These are phyloP conservation scores for Monosporozyma aquatica DNA, from an alignment of 805 yeast species.

Conservation along the genomic window DNA sequence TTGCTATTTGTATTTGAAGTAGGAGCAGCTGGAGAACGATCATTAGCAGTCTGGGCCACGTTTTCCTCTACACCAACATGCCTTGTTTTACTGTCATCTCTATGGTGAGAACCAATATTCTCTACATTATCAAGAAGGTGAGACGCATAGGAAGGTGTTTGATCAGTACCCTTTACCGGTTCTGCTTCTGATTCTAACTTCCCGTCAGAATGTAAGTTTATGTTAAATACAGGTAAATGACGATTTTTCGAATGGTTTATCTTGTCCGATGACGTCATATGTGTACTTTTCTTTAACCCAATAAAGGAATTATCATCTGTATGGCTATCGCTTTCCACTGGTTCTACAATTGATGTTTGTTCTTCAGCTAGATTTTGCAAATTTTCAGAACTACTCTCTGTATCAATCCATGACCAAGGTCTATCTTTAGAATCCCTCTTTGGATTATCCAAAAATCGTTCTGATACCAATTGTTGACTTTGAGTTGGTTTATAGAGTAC, in stretches of 20 bases:
- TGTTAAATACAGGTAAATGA: slow-evolving; percentile 22
- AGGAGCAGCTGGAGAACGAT: no score
- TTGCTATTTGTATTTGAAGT: background rate
- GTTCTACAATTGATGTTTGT: background rate
- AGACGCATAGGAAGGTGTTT: background rate
- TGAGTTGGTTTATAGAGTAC: slow-evolving; percentile 9
- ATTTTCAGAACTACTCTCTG: slow-evolving; percentile 2
- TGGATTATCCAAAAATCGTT: slow-evolving; percentile 3
- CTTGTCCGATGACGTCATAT: slow-evolving; percentile 6
- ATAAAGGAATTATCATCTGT: no score
- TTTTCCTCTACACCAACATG: no score
- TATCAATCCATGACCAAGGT: slow-evolving; percentile 7
- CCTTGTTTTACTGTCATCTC: no score
- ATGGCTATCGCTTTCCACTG: background rate
- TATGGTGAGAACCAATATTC: no score
- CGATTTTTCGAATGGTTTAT: slow-evolving; percentile 32
- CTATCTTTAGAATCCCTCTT: slow-evolving; percentile 3
- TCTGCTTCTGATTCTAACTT: background rate
- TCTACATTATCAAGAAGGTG: no score
- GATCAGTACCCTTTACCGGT: background rate
- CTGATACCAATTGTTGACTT: slow-evolving; percentile 6
- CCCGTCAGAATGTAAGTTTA: background rate
- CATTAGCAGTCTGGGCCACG: no score
- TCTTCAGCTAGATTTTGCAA: background rate
- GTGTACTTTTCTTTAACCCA: background rate